Conservation (phyloP, 345 rosid species). For the Triadica sebifera region DNA sequence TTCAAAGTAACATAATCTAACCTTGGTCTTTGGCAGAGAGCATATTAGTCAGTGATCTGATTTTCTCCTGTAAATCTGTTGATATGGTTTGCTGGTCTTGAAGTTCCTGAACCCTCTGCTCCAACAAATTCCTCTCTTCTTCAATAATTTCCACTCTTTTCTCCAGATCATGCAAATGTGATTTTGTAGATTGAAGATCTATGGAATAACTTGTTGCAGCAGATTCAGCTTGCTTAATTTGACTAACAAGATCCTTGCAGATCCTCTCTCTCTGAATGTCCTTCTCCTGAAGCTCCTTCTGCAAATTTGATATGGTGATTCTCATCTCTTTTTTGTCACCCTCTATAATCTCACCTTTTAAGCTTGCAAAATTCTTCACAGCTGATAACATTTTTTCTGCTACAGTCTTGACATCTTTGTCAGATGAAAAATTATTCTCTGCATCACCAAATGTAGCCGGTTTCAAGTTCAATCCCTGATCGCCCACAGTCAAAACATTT, state of each 20-base stretch:
- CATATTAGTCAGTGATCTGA: conserved; percentile 46
- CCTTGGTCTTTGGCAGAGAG: conserved; percentile 87
- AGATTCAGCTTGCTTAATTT: conserved; percentile 91
- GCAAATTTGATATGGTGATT: conserved; percentile 59
- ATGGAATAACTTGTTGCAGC: conserved; percentile 49
- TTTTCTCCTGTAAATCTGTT: conserved; percentile 51
- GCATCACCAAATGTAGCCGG: conserved; percentile 22
- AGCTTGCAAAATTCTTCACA: conserved; percentile 45
- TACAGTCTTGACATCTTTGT: conserved; percentile 51
- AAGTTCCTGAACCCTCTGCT: conserved; percentile 52
- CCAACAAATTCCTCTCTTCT: conserved; percentile 51
- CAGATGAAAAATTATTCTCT: conserved; percentile 34
- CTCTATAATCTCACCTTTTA: conserved; percentile 49
- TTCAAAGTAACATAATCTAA: conserved; percentile 26
- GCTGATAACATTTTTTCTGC: conserved; percentile 52
- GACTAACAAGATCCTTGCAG: conserved; percentile 78
- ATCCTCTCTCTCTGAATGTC: conserved; percentile 73
- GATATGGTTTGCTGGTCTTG: conserved; percentile 52
- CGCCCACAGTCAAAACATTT: conserved; percentile 24
- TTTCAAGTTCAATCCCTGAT: conserved; percentile 32
- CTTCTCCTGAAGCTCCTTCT: conserved; percentile 90
- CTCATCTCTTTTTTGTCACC: conserved; percentile 66
- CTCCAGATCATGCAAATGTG: conserved; percentile 52
- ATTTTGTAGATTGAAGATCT: conserved; percentile 66
- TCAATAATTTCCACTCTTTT: conserved; percentile 44